Percentiles rank a stretch among this genome's conserved stretches.
Evolutionary conservation across 2,329 filamentous ascomycete species (phyloP).

Genomic region (Myriosclerotinia duriaeana): DNA sequence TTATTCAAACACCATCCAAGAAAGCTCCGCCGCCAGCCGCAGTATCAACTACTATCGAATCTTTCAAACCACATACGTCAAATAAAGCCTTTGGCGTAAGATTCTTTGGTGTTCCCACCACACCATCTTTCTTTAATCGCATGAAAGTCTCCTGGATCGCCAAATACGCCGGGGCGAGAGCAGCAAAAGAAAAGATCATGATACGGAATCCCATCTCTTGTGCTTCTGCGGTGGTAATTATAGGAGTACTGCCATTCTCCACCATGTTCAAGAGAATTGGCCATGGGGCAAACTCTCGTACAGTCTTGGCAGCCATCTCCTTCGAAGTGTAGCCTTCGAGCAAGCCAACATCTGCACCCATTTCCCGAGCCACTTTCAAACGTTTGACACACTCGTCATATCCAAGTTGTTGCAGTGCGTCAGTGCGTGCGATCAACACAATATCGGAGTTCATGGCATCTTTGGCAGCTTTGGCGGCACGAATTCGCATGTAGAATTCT

Average conservation of each 20-base stretch:
- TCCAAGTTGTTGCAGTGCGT: constrained; percentile 57
- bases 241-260: constrained; percentile 54
- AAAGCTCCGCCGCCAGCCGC: constrained; percentile 29
- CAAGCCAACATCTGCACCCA: constrained; percentile 60
- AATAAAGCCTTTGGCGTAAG: constrained; percentile 51
- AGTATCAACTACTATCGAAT: constrained; percentile 51
- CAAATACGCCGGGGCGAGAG: constrained; percentile 49
- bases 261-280: constrained; percentile 59
- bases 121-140: constrained; percentile 44
- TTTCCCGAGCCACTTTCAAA: constrained; percentile 51
- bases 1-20: constrained; percentile 27
- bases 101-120: constrained; percentile 45
- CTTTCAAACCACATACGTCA: constrained; percentile 52
- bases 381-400: constrained; percentile 56
- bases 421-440: constrained; percentile 63
- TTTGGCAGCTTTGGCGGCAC: constrained; percentile 54
- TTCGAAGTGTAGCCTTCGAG: constrained; percentile 57
- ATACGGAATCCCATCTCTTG: constrained; percentile 57
- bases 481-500: constrained; percentile 55
- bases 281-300: constrained; percentile 50
- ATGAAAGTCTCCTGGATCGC: constrained; percentile 45
- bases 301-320: constrained; percentile 49
- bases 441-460: constrained; percentile 54
- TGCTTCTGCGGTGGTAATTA: constrained; percentile 53
- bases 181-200: constrained; percentile 56